Conservation (phyloP, 2,329 filamentous ascomycete genomes). For the Diaporthe caulivora region DNA sequence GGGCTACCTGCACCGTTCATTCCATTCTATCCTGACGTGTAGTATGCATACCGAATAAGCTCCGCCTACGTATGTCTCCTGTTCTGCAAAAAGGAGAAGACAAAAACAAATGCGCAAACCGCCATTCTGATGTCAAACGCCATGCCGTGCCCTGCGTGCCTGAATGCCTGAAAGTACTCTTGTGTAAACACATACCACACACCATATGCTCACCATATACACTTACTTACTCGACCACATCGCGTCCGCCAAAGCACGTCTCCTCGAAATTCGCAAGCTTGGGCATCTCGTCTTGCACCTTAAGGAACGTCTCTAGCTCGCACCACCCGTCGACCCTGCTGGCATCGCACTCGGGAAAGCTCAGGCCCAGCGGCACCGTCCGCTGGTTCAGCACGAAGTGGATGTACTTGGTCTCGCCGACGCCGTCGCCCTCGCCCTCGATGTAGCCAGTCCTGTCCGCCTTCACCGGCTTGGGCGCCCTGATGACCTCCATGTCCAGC, state of each 20-base stretch:
- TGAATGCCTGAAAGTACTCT: neutral
- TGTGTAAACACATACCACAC: neutral
- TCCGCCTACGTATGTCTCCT: neutral
- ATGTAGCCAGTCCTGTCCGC: conserved; percentile 67
- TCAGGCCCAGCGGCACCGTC: conserved; percentile 76
- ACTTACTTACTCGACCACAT: conserved; percentile 4
- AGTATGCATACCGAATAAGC: neutral
- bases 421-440: conserved; percentile 45
- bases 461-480: conserved; percentile 72
- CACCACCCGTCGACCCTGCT: conserved; percentile 81
- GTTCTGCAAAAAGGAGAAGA: neutral
- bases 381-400: conserved; percentile 82
- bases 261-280: conserved; percentile 71
- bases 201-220: neutral
- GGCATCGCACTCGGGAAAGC: conserved; percentile 73
- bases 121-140: conserved; percentile 22
- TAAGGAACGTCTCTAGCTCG: conserved; percentile 76
- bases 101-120: neutral
- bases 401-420: conserved; percentile 72
- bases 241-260: conserved; percentile 70
- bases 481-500: conserved; percentile 80
- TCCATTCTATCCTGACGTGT: neutral
- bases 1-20: neutral
- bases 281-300: conserved; percentile 70
- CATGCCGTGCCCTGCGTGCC: conserved; percentile 10